Percentiles rank a stretch among this genome's conserved stretches.
phyloP scores from a whole-genome alignment of 768 basidiomycete species.

The Pulveroboletus sp. region DNA sequence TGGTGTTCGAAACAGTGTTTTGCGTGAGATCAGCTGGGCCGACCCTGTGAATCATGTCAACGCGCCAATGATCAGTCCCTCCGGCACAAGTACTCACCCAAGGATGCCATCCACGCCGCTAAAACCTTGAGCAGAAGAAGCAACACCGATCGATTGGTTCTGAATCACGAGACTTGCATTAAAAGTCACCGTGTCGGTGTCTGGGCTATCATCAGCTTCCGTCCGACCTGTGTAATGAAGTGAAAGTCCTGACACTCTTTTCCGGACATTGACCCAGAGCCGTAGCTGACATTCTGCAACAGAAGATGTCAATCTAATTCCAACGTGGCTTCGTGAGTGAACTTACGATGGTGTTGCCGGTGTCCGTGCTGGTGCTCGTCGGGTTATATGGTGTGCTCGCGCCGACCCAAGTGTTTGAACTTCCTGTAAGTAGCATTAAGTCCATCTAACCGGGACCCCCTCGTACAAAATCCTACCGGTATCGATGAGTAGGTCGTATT shows the following conservation, averaged over 20 bases:
- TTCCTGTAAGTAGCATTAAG: constrained; percentile 24
- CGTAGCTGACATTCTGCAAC: constrained; percentile 46
- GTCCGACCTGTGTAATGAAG: background rate
- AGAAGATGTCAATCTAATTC: background rate
- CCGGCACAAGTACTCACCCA: constrained; percentile 30
- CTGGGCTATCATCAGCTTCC: constrained; percentile 24
- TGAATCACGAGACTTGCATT: constrained; percentile 36
- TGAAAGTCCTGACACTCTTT: constrained; percentile 39
- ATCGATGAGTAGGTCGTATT: constrained; percentile 52
- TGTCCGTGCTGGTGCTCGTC: constrained; percentile 42
- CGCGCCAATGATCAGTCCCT: background rate
- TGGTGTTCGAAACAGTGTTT: constrained; percentile 38
- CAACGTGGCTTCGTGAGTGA: background rate
- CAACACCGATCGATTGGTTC: constrained; percentile 47
- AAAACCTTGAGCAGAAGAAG: constrained; percentile 40
- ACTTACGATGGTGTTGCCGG: constrained; percentile 36
- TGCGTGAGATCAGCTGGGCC: constrained; percentile 49
- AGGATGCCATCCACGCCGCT: constrained; percentile 48
- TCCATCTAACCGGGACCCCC: background rate
- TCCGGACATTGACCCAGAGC: constrained; percentile 50
- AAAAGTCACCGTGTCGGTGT: constrained; percentile 45
- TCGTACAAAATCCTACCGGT: constrained; percentile 37
- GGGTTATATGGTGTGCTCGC: constrained; percentile 43
- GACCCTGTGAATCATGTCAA: constrained; percentile 29
- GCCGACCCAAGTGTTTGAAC: constrained; percentile 55